A percentile compares a stretch with the other conserved stretches of the same genome.
phyloP scores from a whole-genome alignment of 1,284 basidiomycete species.

The Ganoderma lingzhi region DNA sequence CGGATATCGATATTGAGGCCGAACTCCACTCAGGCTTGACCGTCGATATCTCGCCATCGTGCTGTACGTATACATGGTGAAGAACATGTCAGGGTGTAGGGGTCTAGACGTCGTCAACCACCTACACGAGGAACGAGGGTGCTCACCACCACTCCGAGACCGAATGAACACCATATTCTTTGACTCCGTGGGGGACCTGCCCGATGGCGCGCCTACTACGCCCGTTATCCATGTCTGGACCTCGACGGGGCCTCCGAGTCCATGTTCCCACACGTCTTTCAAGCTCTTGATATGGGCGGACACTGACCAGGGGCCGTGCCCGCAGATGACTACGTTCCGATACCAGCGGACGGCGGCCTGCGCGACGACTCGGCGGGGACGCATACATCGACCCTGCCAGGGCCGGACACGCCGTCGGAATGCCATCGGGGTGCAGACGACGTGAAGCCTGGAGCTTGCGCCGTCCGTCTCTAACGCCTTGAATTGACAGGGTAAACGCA shows the following conservation, averaged over 20 bases:
- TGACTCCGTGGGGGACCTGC: background rate
- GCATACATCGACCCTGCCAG: slow-evolving; percentile 6
- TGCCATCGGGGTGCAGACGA: background rate
- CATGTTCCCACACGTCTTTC: background rate
- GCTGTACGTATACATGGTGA: background rate
- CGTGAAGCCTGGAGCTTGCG: background rate
- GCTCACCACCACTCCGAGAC: background rate
- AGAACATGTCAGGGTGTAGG: background rate
- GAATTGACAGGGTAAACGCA: background rate
- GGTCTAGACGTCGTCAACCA: background rate
- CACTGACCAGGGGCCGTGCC: background rate
- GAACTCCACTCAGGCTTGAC: background rate
- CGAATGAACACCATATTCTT: background rate
- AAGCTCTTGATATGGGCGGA: background rate
- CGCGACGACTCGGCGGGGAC: background rate
- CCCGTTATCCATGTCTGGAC: background rate
- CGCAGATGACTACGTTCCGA: background rate
- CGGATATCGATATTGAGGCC: background rate
- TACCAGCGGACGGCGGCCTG: background rate
- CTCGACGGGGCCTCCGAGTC: background rate
- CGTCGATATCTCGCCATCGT: background rate
- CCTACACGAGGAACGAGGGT: background rate
- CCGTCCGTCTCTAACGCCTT: background rate
- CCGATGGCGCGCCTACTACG: background rate
- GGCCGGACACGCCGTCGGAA: background rate